Conservation (phyloP, 768 basidiomycete species). For the Trametes sanguinea region DNA sequence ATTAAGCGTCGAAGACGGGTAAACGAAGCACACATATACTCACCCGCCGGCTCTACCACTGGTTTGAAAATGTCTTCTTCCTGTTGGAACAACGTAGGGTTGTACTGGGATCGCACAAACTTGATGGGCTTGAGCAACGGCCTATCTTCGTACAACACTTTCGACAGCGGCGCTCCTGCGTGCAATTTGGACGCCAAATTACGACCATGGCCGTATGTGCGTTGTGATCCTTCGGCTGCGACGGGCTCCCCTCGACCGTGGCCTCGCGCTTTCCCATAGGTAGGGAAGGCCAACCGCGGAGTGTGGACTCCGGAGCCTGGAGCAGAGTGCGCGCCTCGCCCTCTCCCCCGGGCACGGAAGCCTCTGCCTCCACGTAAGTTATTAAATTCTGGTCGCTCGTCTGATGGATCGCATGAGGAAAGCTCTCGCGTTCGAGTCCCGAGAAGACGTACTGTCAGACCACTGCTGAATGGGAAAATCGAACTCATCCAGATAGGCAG, state of each 20-base stretch:
- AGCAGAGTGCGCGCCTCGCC: slow-evolving; percentile 14
- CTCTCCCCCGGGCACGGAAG: slow-evolving; percentile 32
- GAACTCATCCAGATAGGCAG: slow-evolving; percentile 23
- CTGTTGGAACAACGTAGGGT: slow-evolving; percentile 50
- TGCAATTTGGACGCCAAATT: slow-evolving; percentile 33
- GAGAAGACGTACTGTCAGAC: slow-evolving; percentile 30
- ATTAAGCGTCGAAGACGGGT: neutral
- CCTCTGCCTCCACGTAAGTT: slow-evolving; percentile 19
- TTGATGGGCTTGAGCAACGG: slow-evolving; percentile 66
- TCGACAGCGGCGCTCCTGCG: slow-evolving; percentile 54
- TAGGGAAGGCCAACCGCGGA: neutral
- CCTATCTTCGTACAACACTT: slow-evolving; percentile 54
- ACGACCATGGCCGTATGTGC: slow-evolving; percentile 18
- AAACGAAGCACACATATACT: slow-evolving; percentile 18
- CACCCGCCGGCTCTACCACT: slow-evolving; percentile 52
- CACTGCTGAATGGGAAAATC: slow-evolving; percentile 35
- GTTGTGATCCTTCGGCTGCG: neutral
- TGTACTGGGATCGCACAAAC: slow-evolving; percentile 64
- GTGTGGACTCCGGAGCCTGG: slow-evolving; percentile 10
- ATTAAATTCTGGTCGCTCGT: slow-evolving; percentile 15
- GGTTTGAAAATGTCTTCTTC: slow-evolving; percentile 66
- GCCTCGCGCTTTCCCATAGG: slow-evolving; percentile 21
- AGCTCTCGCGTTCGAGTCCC: neutral
- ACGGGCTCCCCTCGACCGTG: slow-evolving; percentile 1
- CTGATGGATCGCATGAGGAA: neutral